These are phyloP conservation scores for Solanum megistacrolobum DNA, from an alignment of 257 asterid species.

Conservation along the genomic window DNA sequence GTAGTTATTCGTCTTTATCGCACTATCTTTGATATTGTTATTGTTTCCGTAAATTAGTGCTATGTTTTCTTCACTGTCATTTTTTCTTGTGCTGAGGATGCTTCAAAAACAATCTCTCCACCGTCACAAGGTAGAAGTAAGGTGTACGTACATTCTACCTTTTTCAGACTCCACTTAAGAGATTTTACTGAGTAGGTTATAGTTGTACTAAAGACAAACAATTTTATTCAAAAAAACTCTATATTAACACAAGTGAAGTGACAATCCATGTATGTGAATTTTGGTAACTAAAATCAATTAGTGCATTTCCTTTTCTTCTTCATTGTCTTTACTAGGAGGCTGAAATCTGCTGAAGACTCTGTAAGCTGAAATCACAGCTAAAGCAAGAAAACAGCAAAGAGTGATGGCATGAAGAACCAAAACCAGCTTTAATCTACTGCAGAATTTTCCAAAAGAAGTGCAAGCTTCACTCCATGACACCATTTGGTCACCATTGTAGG, in stretches of 20 bases:
- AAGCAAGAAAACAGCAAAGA: conserved; percentile 51
- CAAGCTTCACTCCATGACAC: conserved; percentile 92
- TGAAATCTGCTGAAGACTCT: conserved; percentile 56
- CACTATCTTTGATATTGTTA: neutral
- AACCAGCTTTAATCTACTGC: conserved; percentile 51
- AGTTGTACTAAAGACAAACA: no score
- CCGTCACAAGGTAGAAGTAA: no score
- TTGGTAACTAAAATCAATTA: neutral
- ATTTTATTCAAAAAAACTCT: no score
- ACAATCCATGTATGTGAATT: no score
- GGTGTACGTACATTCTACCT: no score
- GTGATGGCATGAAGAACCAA: conserved; percentile 45
- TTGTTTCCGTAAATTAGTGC: no score
- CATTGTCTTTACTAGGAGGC: conserved; percentile 45
- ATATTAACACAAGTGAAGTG: no score
- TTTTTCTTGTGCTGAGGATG: no score
- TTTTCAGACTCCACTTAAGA: no score
- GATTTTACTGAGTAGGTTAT: no score
- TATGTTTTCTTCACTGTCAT: no score
- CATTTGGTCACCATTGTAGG: conserved; percentile 53
- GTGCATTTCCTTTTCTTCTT: conserved; percentile 12
- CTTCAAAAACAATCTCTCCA: no score
- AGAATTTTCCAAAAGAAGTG: conserved; percentile 59
- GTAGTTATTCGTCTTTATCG: neutral
- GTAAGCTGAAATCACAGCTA: conserved; percentile 70